Base-by-base conservation (phyloP, 2,329 filamentous ascomycete species). In the Fusarium cyanostomum region DNA sequence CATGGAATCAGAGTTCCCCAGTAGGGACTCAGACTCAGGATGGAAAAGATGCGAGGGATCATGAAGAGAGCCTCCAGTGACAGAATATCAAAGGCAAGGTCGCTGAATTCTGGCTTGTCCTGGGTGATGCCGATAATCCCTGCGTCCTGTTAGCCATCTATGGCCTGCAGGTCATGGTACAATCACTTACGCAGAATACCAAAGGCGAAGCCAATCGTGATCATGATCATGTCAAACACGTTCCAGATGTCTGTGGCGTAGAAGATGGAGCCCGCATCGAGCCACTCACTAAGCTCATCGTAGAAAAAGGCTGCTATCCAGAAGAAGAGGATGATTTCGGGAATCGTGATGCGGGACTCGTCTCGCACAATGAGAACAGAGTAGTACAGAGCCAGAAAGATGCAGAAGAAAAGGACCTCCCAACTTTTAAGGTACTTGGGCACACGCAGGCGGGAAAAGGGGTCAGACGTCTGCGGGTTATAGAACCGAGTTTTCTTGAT, bases 1-100 rank as follows among this genome's bases (percentile, higher is more conserved):
- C 94, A 96, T 0, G 93, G 94, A 58, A 97, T 94, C 44, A 95
- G 77, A 1, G 91, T 95, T 37, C 92, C 94, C 84, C 95, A 97
- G 74, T 96, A 97, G 1, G 92, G 92, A 69, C 92, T 92, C 64
- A 97, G 77, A 73, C 91, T 94, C 62, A 97, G 83, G 49, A 97
- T 84, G 12, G 93, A 96, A 78, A 90, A 96, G 67, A 96, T 90
- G 59, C 92, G 89, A 13, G 94, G 94, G 16, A 97, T 90, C 76
- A 97, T 89, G 74, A 97, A 94, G 9, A 97, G 82, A 1, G 92
- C 94, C 75, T 97, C 92, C 12, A 97, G 81, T 0, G 92, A 90
- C 18, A 97, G 81, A n/a, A 97, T 89, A 71, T 97, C 92, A 74
- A 97, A 97, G 1, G 92, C 89, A 4, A 89, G 82, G 59, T 95